A percentile compares a stretch with the other conserved stretches of the same genome.
Evolutionary conservation across 225 moss, liverwort and hornwort species (phyloP).

Genomic region (Pseudoscleropodium purum): DNA sequence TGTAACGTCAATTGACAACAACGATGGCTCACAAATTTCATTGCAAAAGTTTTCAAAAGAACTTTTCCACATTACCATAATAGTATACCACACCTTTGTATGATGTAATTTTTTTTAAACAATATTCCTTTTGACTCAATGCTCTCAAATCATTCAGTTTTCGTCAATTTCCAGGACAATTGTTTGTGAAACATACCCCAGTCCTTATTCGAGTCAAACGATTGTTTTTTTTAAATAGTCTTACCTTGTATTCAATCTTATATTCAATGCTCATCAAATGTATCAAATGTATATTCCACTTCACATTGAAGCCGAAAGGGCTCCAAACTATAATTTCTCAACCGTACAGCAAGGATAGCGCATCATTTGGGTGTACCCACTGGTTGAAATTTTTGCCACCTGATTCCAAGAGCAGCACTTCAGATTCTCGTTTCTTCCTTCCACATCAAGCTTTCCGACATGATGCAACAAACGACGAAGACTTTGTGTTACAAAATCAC

Average conservation of each 20-base stretch:
- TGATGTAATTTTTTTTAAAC: neutral
- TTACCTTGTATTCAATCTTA: no score
- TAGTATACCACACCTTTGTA: neutral
- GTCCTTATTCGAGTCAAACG: neutral
- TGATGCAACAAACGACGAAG: neutral
- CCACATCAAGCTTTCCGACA: neutral
- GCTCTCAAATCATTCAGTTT: neutral
- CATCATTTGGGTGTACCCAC: neutral
- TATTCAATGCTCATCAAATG: no score
- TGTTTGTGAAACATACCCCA: no score
- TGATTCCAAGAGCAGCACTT: neutral
- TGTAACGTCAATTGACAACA: no score
- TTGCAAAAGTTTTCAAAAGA: neutral
- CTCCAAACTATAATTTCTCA: neutral
- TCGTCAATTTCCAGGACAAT: neutral
- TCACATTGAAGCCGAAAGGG: neutral
- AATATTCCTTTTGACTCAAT: neutral
- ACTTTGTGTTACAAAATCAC: neutral
- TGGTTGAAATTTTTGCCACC: neutral
- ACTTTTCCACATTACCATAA: no score
- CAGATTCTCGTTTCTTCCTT: neutral
- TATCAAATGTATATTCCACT: neutral
- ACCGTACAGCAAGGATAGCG: neutral
- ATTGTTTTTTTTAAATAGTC: neutral
- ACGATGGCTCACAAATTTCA: neutral